phyloP scores from a whole-genome alignment of 495 filamentous ascomycete species.

The Xylaria castorea region DNA sequence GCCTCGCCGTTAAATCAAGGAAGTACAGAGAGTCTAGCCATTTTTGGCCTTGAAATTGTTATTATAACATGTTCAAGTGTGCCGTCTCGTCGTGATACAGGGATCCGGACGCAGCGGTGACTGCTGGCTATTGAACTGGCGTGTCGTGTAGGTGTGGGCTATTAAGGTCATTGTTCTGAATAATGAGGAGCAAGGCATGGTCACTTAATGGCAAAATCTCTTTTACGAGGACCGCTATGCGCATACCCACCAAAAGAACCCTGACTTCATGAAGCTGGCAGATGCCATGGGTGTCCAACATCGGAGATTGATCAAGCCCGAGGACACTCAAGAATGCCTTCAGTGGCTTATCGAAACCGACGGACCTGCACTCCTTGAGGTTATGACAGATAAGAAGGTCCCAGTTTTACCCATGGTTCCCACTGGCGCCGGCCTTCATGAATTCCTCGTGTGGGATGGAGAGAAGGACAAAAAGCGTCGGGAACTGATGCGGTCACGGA shows the following conservation, averaged over 20 bases:
- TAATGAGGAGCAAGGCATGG: constrained; percentile 98
- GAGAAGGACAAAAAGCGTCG: constrained; percentile 77
- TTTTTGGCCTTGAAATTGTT: neutral
- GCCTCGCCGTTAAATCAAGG: neutral
- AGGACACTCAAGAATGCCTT: constrained; percentile 77
- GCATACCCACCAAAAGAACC: constrained; percentile 90
- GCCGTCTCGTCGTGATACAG: neutral
- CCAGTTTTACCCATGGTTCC: constrained; percentile 98
- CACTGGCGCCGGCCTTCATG: constrained; percentile 82
- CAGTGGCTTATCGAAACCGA: constrained; percentile 88
- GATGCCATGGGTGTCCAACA: constrained; percentile 83
- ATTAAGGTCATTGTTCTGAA: constrained; percentile 92
- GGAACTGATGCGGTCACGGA: constrained; percentile 73
- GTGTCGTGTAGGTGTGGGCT: too few species aligned
- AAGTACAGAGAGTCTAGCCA: neutral
- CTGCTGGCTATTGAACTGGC: too few species aligned
- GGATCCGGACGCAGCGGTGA: neutral
- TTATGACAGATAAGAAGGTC: constrained; percentile 83
- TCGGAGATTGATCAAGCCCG: constrained; percentile 67
- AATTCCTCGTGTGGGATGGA: constrained; percentile 91
- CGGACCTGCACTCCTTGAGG: constrained; percentile 74
- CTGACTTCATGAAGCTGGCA: constrained; percentile 83
- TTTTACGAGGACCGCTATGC: constrained; percentile 94
- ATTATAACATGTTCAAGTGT: neutral
- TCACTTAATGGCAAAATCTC: constrained; percentile 93